Percentiles rank a stretch among this genome's conserved stretches.
Conservation (phyloP, 2,329 filamentous ascomycete genomes). For the Venturia effusa region DNA sequence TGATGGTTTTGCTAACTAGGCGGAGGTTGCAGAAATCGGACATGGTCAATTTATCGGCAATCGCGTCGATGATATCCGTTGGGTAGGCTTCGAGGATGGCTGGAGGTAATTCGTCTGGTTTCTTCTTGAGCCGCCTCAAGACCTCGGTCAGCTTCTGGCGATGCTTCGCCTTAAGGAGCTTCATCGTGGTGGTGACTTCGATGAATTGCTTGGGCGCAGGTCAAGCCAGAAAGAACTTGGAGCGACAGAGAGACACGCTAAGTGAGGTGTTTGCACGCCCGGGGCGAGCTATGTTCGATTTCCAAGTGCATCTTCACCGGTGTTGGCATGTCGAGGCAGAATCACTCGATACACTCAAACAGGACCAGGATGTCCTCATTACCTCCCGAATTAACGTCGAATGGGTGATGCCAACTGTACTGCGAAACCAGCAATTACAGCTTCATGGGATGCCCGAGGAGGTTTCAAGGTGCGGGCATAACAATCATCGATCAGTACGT, state of each 20-base stretch:
- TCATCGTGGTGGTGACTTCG: not conserved
- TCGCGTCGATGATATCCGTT: not conserved
- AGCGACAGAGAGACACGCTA: not conserved
- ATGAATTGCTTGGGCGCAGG: not conserved
- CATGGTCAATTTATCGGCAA: not conserved
- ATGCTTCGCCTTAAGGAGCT: conserved; percentile 85
- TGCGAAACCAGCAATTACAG: no score
- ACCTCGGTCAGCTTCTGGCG: conserved; percentile 54
- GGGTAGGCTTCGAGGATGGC: not conserved
- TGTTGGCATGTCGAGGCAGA: not conserved
- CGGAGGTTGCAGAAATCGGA: not conserved
- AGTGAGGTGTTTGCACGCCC: not conserved
- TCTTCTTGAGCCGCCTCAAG: not conserved
- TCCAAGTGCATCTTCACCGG: not conserved
- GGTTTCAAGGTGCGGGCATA: no score
- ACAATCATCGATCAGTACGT: no score
- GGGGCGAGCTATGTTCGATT: not conserved
- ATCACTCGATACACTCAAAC: not conserved
- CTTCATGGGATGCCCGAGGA: no score
- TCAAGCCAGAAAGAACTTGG: not conserved
- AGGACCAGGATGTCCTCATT: not conserved
- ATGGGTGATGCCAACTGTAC: no score
- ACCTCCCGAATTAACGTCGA: no score
- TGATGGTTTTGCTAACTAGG: not conserved
- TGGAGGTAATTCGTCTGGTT: not conserved